phyloP scores from a whole-genome alignment of 192 early-diverging fungal genomes.

The Chytriomyces sp. region DNA sequence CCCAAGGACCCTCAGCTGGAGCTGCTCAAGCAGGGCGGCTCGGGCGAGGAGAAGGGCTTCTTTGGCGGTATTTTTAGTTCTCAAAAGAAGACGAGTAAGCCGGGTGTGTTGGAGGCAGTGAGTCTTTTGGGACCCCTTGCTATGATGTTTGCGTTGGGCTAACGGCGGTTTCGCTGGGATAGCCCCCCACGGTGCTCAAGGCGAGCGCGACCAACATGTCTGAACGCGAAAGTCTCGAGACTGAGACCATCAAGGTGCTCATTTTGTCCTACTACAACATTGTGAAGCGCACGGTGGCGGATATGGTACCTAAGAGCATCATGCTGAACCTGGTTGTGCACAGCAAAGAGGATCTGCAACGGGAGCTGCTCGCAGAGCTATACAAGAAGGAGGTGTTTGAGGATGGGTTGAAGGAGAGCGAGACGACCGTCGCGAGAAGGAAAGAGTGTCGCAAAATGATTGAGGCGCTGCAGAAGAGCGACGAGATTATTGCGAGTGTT shows the following conservation, averaged over 20 bases:
- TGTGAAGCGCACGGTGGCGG: constrained; percentile 95
- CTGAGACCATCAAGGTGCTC: constrained; percentile 97
- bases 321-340: constrained; percentile 95
- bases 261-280: constrained; percentile 98
- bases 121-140: constrained; percentile 20
- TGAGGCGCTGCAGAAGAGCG: constrained; percentile 80
- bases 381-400: constrained; percentile 95
- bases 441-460: constrained; percentile 99
- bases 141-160: background rate
- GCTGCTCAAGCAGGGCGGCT: constrained; percentile 58
- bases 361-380: constrained; percentile 90
- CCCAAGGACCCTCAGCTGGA: constrained; percentile 56
- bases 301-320: constrained; percentile 97
- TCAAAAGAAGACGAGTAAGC: constrained; percentile 78
- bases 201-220: constrained; percentile 86
- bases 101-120: constrained; percentile 59
- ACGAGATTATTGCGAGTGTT: constrained; percentile 67
- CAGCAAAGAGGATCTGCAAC: constrained; percentile 92
- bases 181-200: constrained; percentile 89
- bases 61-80: constrained; percentile 93
- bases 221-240: constrained; percentile 96
- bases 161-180: background rate
- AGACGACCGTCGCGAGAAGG: constrained; percentile 85
- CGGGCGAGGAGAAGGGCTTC: constrained; percentile 66
- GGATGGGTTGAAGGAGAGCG: constrained; percentile 95